Evolutionary conservation across 805 yeast species (phyloP), one percentile per base, ranked within the genome.

Genomic region (Candida maesae): DNA sequence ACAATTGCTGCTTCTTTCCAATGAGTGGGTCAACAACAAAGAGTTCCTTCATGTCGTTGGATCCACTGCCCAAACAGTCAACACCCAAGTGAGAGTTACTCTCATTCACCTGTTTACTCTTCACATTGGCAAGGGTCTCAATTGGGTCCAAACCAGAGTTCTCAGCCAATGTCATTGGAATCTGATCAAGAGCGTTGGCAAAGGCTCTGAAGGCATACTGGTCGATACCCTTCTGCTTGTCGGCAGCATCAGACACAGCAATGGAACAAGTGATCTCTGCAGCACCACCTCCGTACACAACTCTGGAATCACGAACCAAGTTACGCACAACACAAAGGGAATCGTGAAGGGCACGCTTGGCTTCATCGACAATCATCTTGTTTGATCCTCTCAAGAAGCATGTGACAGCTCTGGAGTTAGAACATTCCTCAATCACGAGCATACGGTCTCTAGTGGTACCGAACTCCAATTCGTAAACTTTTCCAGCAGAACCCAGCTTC

Each of bases 211-310:
- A 88, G 1, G 98, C 98, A 62, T 93, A 93, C 70, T 95, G 99
- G 57, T 91, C 97, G 49, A 91, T 91, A 43, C 98, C 98, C 55
- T 81, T 81, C 65, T 86, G 95, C 59, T 78, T 80, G 63, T 91
- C 96, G 36, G 98, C 97, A 50, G 84, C 95, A 36, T 83, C 86
- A 42, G 88, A 73, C 13, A 93, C 95, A 14, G 93, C 95, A 53
- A 93, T 68, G 12, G 98, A 89, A 71, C 95, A 84, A 3, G 96
- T 76, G 39, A 93, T 81, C 68, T 93, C 99, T 27, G 98, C 95
- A 17, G 99, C 95, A 52, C 99, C 99, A 55, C 99, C 99, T 49
- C 99, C 99, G 59, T 93, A 93, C n/a, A 95, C 97, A 34, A 93
- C 87, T 64, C 96, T 78, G 61, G 80, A 83, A 64, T 95, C 98